A percentile compares a stretch with the other conserved stretches of the same genome.
Conservation (phyloP, 805 yeast species). For the Cyberlindnera petersonii region DNA sequence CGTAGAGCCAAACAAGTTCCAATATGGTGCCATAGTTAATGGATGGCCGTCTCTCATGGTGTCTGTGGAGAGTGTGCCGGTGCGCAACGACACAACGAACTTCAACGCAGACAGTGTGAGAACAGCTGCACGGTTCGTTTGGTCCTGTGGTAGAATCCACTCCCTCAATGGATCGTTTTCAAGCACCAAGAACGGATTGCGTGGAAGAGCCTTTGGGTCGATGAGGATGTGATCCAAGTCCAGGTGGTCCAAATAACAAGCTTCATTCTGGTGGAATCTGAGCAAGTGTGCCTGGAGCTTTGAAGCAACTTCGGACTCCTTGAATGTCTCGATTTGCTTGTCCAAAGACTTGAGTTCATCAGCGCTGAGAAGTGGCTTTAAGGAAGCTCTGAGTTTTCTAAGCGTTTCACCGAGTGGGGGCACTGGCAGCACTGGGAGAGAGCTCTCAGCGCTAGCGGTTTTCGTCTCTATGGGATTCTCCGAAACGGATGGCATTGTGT, state of each 20-base stretch:
- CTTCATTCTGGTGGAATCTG: constrained; percentile 40
- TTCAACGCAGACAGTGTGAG: constrained; percentile 62
- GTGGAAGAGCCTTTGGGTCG: constrained; percentile 50
- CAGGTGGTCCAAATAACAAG: constrained; percentile 51
- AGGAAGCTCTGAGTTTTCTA: constrained; percentile 47
- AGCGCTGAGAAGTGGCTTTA: constrained; percentile 57
- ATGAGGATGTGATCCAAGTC: constrained; percentile 36
- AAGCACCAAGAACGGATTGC: constrained; percentile 71
- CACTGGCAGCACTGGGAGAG: constrained; percentile 57
- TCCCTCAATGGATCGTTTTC: constrained; percentile 71
- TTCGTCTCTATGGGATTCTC: too few species aligned
- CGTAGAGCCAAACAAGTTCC: constrained; percentile 65
- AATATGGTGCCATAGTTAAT: constrained; percentile 65
- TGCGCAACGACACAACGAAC: constrained; percentile 57
- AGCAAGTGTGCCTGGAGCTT: constrained; percentile 52
- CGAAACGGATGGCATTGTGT: too few species aligned
- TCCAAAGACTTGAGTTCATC: constrained; percentile 38
- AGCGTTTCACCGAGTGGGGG: constrained; percentile 52
- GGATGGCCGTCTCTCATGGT: constrained; percentile 47
- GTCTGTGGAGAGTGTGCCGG: constrained; percentile 54
- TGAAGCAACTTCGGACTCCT: constrained; percentile 37
- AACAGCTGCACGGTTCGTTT: constrained; percentile 64
- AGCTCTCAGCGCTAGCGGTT: not conserved
- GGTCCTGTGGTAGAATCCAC: constrained; percentile 52
- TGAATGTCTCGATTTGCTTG: constrained; percentile 42